Percentiles rank a stretch among this genome's conserved stretches.
Evolutionary conservation across 2,329 filamentous ascomycete species (phyloP).

Genomic region (Fusarium newnesense): DNA sequence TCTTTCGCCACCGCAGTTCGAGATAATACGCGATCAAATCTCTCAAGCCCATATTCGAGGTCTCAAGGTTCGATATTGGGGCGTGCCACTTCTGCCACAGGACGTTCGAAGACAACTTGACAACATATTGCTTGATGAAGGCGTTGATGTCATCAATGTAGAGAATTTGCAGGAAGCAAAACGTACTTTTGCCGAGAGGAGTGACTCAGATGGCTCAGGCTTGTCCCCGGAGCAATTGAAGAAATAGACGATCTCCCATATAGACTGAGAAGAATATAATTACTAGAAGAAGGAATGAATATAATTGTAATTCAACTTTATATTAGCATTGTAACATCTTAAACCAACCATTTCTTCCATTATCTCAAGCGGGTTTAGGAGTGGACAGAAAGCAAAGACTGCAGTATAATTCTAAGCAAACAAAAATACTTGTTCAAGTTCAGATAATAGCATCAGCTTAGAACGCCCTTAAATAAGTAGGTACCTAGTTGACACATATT

Average conservation of each 20-base stretch:
- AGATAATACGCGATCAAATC: conserved; percentile 57
- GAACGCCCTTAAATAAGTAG: not conserved
- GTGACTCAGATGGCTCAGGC: not conserved
- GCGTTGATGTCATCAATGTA: conserved; percentile 69
- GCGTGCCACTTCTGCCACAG: conserved; percentile 66
- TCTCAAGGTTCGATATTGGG: conserved; percentile 70
- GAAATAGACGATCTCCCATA: not conserved
- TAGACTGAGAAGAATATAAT: not conserved
- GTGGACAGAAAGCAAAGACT: not conserved
- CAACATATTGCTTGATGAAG: conserved; percentile 64
- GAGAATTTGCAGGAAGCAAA: conserved; percentile 63
- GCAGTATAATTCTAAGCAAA: not conserved
- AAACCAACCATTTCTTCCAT: not conserved
- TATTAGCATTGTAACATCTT: not conserved
- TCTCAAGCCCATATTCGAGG: conserved; percentile 62
- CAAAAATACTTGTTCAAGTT: not conserved
- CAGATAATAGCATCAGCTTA: accelerated
- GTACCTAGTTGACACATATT: not conserved
- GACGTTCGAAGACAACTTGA: conserved; percentile 65
- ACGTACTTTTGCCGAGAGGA: conserved; percentile 17
- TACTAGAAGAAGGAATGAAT: not conserved
- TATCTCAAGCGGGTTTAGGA: too few relatives aligned
- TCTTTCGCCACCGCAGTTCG: conserved; percentile 57
- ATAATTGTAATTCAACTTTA: not conserved
- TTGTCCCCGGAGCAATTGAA: not conserved